phyloP scores from a whole-genome alignment of 805 yeast species.

The Yamadazyma takamatsuzukensis region DNA sequence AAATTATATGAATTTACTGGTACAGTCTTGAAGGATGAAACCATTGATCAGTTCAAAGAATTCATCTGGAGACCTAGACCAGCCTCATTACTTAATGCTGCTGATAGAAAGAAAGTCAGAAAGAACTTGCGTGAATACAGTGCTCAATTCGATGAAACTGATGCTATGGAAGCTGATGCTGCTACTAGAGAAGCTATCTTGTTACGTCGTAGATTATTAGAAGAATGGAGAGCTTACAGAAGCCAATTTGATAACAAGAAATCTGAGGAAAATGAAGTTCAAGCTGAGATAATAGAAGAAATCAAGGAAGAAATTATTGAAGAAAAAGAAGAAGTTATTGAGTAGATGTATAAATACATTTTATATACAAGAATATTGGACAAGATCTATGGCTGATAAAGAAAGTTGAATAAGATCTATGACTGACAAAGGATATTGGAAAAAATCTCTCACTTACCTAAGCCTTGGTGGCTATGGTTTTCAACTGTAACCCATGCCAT shows the following conservation, averaged over 20 bases:
- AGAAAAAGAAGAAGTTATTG: slow-evolving; percentile 69
- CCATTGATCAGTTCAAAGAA: slow-evolving; percentile 78
- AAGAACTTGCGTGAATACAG: slow-evolving; percentile 85
- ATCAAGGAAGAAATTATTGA: slow-evolving; percentile 70
- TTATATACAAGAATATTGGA: background rate
- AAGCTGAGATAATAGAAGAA: slow-evolving; percentile 63
- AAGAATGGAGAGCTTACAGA: slow-evolving; percentile 87
- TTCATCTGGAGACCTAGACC: slow-evolving; percentile 99
- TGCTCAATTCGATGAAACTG: slow-evolving; percentile 90
- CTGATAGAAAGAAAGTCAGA: slow-evolving; percentile 84
- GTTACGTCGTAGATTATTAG: slow-evolving; percentile 73
- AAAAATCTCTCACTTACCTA: background rate
- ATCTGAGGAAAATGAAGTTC: slow-evolving; percentile 45
- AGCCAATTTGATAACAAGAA: slow-evolving; percentile 27
- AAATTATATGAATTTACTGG: slow-evolving; percentile 85
- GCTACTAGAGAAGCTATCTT: slow-evolving; percentile 87
- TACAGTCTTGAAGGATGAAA: slow-evolving; percentile 66
- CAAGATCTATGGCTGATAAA: slow-evolving; percentile 1
- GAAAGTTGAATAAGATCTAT: slow-evolving; percentile 1
- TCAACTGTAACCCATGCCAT: slow-evolving; percentile 94
- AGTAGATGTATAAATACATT: slow-evolving; percentile 19
- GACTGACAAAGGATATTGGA: too few species aligned
- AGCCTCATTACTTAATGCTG: slow-evolving; percentile 64
- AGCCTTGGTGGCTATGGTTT: slow-evolving; percentile 45
- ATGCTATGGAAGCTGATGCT: slow-evolving; percentile 92